Percentiles rank a stretch among this genome's conserved stretches.
phyloP scores from a whole-genome alignment of 192 early-diverging fungal genomes.

The Kickxella alabastrina region DNA sequence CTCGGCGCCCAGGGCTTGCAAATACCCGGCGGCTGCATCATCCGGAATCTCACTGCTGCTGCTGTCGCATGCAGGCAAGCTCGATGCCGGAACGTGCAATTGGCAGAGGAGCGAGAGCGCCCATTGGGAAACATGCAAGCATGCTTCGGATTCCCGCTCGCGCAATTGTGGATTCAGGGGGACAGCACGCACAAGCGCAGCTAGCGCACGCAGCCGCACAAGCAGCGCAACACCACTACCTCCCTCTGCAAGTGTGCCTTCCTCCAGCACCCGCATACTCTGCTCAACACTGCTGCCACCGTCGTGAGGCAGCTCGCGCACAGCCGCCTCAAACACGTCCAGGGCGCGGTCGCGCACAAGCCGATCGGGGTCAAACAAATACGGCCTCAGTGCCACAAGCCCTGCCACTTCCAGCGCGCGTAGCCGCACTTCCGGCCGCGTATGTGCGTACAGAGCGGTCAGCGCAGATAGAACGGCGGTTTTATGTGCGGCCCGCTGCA shows the following conservation, averaged over 20 bases:
- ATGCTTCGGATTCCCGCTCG: not conserved
- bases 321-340: slow-evolving; percentile 27
- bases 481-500: slow-evolving; percentile 11
- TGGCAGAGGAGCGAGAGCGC: too few species aligned
- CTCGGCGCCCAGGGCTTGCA: too few species aligned
- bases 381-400: slow-evolving; percentile 7
- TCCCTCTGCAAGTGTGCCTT: too few species aligned
- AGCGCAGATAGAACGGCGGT: slow-evolving; percentile 13
- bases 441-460: not conserved
- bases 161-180: not conserved
- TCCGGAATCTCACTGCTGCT: too few species aligned
- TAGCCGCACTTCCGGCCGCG: not conserved
- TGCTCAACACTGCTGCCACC: not conserved
- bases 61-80: too few species aligned
- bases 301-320: slow-evolving; percentile 3
- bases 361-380: slow-evolving; percentile 28
- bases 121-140: too few species aligned
- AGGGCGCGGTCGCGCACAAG: slow-evolving; percentile 39
- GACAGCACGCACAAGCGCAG: slow-evolving; percentile 4
- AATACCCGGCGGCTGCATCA: too few species aligned
- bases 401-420: slow-evolving; percentile 3
- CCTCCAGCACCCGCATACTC: too few species aligned
- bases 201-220: not conserved
- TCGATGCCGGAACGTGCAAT: too few species aligned
- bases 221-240: too few species aligned